Evolutionary conservation across 2,329 filamentous ascomycete genomes (phyloP).

Genomic region (Neurospora crassa): DNA sequence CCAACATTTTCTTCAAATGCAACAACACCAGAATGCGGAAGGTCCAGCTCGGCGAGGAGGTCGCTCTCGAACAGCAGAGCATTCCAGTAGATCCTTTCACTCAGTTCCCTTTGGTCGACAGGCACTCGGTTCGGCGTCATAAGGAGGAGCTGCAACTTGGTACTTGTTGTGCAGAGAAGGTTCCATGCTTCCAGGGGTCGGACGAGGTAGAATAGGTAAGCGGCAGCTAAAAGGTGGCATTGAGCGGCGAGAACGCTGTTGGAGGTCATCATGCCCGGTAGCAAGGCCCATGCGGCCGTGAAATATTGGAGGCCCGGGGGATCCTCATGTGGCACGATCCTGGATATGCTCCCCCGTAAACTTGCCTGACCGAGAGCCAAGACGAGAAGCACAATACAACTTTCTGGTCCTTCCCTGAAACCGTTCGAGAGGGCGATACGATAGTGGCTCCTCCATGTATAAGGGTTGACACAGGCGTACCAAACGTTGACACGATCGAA

Average conservation of each 20-base stretch:
- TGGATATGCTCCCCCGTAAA: conserved; percentile 65
- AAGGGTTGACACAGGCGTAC: conserved; percentile 79
- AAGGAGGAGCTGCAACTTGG: conserved; percentile 69
- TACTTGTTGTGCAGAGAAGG: conserved; percentile 67
- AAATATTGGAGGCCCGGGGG: conserved; percentile 73
- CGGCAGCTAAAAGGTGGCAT: conserved; percentile 70
- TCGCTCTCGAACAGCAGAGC: conserved; percentile 72
- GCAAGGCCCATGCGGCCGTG: conserved; percentile 66
- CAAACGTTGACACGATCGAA: conserved; percentile 76
- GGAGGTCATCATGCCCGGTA: conserved; percentile 70
- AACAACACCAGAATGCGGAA: conserved; percentile 75
- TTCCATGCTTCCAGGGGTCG: conserved; percentile 78
- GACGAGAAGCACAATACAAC: conserved; percentile 72
- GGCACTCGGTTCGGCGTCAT: conserved; percentile 65
- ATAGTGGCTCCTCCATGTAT: conserved; percentile 70
- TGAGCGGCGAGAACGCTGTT: conserved; percentile 72
- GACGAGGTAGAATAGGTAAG: conserved; percentile 75
- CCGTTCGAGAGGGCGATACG: conserved; percentile 64
- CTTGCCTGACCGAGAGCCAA: conserved; percentile 70
- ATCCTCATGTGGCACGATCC: conserved; percentile 57
- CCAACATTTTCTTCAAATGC: conserved; percentile 75
- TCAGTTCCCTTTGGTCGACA: conserved; percentile 59
- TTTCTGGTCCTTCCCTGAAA: conserved; percentile 70
- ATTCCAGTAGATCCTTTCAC: conserved; percentile 78
- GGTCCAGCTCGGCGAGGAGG: conserved; percentile 66